phyloP scores from a whole-genome alignment of 495 filamentous ascomycete species.

The Lophium mytilinum region DNA sequence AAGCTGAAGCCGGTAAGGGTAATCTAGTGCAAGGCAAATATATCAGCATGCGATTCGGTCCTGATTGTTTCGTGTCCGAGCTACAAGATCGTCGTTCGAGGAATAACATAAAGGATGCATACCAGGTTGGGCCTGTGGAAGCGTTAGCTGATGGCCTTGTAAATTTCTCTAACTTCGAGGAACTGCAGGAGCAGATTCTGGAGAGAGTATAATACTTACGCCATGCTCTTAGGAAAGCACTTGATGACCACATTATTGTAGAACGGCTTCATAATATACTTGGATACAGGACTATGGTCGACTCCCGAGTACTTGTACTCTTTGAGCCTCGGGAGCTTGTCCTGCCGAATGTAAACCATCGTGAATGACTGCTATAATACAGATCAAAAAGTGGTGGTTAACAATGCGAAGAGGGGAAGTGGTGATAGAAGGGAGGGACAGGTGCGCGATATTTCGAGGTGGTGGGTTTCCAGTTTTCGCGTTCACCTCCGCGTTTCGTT shows the following conservation, averaged over 20 bases:
- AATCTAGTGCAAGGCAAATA: constrained; percentile 45
- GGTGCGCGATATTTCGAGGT: not conserved
- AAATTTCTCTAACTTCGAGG: not conserved
- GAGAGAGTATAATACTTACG: constrained; percentile 44
- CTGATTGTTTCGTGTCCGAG: too few relatives aligned
- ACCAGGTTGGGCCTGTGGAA: constrained; percentile 51
- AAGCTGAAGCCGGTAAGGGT: constrained; percentile 88
- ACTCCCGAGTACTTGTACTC: constrained; percentile 46
- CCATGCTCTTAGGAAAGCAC: constrained; percentile 93
- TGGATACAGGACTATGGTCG: constrained; percentile 81
- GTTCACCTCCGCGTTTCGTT: constrained; percentile 2
- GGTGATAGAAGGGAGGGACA: not conserved
- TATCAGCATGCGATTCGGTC: not conserved
- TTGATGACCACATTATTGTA: constrained; percentile 92
- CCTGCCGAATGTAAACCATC: constrained; percentile 87
- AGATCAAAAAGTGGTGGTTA: not conserved
- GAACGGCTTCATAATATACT: constrained; percentile 92
- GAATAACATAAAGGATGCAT: constrained; percentile 31
- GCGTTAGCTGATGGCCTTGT: constrained; percentile 6
- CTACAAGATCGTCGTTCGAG: not conserved
- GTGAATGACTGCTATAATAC: constrained; percentile 9
- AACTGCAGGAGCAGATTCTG: not conserved
- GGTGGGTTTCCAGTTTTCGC: not conserved
- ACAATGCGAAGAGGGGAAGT: not conserved
- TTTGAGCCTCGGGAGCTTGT: constrained; percentile 70